These are phyloP conservation scores for Trichoderma polysporum DNA, from an alignment of 2,329 filamentous ascomycete species.

Conservation along the genomic window DNA sequence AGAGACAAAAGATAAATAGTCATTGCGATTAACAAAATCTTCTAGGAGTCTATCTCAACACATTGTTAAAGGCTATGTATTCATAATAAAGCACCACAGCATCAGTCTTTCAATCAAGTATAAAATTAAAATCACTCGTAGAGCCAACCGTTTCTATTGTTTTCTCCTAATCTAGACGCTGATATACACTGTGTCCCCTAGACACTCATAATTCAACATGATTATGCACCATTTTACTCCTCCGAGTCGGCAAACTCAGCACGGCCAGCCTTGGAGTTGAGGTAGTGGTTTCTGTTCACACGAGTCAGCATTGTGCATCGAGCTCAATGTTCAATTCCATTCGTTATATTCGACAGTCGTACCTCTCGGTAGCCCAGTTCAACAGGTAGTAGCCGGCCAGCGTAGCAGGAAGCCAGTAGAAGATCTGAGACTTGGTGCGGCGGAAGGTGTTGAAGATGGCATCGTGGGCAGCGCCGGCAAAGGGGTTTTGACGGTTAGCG, in stretches of 20 bases:
- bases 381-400: constrained; percentile 76
- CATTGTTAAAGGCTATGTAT: neutral
- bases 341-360: constrained; percentile 38
- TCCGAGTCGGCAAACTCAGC: constrained; percentile 50
- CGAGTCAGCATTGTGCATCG: neutral
- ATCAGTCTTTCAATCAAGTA: neutral
- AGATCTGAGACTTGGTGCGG: constrained; percentile 78
- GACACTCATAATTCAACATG: constrained; percentile 35
- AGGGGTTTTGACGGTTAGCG: constrained; percentile 83
- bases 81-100: neutral
- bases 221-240: constrained; percentile 38
- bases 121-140: neutral
- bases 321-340: neutral
- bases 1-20: neutral
- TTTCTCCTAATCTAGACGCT: constrained; percentile 40
- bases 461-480: constrained; percentile 73
- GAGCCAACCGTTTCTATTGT: constrained; percentile 38
- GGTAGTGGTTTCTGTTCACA: constrained; percentile 67
- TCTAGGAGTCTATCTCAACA: neutral
- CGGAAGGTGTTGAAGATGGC: constrained; percentile 96
- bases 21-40: neutral
- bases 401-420: constrained; percentile 83
- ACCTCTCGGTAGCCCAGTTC: constrained; percentile 92
- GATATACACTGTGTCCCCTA: constrained; percentile 42
- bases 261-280: constrained; percentile 76